These are phyloP conservation scores for Acer campestre DNA, from an alignment of 345 rosid species.

Conservation along the genomic window DNA sequence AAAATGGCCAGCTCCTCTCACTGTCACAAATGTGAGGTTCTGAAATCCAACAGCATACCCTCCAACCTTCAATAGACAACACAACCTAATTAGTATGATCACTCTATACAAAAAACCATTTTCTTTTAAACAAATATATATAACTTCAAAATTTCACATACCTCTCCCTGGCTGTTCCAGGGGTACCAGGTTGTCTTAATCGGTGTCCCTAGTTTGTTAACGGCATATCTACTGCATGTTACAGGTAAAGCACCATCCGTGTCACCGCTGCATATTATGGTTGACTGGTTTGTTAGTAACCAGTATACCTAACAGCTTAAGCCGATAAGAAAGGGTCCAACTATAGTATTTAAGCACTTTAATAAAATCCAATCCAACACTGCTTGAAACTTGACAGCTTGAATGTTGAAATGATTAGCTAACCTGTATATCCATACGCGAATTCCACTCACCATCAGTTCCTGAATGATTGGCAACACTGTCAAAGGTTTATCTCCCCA, in stretches of 20 bases:
- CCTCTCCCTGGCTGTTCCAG: slow-evolving; percentile 31
- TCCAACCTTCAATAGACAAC: slow-evolving; percentile 9
- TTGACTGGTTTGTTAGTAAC: not conserved
- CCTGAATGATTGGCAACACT: slow-evolving; percentile 27
- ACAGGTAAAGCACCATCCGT: slow-evolving; percentile 26
- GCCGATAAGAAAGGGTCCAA: too few relatives aligned
- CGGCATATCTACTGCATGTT: slow-evolving; percentile 21
- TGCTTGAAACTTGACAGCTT: not conserved
- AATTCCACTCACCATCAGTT: slow-evolving; percentile 22
- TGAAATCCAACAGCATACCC: slow-evolving; percentile 27
- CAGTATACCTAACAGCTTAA: too few relatives aligned
- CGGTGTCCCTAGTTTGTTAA: slow-evolving; percentile 14
- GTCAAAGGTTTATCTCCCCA: slow-evolving; percentile 26
- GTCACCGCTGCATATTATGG: slow-evolving; percentile 21
- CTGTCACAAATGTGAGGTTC: slow-evolving; percentile 25
- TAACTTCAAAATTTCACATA: not conserved
- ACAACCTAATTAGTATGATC: not conserved
- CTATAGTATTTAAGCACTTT: too few relatives aligned
- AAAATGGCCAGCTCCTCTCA: slow-evolving; percentile 30
- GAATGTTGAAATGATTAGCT: slow-evolving; percentile 4
- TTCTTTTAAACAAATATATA: not conserved
- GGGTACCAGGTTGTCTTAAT: slow-evolving; percentile 22
- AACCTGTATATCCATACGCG: slow-evolving; percentile 26
- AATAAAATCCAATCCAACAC: not conserved
- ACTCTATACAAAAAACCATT: not conserved